Conservation (phyloP, 371 early-diverging fungal species). For the Syncephalastrum contaminatum region DNA sequence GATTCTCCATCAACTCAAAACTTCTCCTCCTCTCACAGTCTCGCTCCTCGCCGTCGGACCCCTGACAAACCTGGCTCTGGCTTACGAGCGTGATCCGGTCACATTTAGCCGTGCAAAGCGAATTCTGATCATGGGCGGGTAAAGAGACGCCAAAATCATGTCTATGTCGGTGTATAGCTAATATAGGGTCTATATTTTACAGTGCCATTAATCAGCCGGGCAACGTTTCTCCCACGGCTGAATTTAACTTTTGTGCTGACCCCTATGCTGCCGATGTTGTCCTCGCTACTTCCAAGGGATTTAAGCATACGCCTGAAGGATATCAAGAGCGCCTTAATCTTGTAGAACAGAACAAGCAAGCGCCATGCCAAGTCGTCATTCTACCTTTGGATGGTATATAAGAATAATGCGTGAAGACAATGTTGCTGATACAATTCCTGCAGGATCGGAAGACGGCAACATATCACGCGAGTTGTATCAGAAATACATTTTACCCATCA, state of each 20-base stretch:
- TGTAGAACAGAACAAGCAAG: slow-evolving; percentile 14
- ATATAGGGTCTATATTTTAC: not conserved
- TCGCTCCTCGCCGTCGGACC: slow-evolving; percentile 56
- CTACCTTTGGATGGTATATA: slow-evolving; percentile 48
- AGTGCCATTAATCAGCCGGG: slow-evolving; percentile 34
- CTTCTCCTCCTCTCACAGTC: slow-evolving; percentile 44
- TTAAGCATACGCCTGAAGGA: slow-evolving; percentile 24
- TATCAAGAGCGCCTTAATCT: slow-evolving; percentile 13
- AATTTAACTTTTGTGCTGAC: slow-evolving; percentile 60
- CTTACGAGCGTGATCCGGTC: slow-evolving; percentile 44
- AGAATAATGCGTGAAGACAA: not conserved
- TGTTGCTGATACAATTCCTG: not conserved
- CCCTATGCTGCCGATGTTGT: slow-evolving; percentile 51
- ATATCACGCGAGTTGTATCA: slow-evolving; percentile 16
- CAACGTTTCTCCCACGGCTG: slow-evolving; percentile 52
- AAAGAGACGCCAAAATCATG: not conserved
- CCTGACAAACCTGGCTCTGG: slow-evolving; percentile 58
- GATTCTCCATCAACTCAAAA: slow-evolving; percentile 42
- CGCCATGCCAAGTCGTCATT: slow-evolving; percentile 38
- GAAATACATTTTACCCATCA: slow-evolving; percentile 19
- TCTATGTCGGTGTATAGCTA: no score
- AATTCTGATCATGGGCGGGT: slow-evolving; percentile 56
- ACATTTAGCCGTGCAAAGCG: slow-evolving; percentile 50
- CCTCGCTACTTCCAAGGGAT: slow-evolving; percentile 35
- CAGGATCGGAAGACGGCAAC: slow-evolving; percentile 21